Percentiles rank a stretch among this genome's conserved stretches.
These are phyloP conservation scores for Neonectria magnoliae DNA, from an alignment of 2,329 filamentous ascomycete species.

Conservation along the genomic window DNA sequence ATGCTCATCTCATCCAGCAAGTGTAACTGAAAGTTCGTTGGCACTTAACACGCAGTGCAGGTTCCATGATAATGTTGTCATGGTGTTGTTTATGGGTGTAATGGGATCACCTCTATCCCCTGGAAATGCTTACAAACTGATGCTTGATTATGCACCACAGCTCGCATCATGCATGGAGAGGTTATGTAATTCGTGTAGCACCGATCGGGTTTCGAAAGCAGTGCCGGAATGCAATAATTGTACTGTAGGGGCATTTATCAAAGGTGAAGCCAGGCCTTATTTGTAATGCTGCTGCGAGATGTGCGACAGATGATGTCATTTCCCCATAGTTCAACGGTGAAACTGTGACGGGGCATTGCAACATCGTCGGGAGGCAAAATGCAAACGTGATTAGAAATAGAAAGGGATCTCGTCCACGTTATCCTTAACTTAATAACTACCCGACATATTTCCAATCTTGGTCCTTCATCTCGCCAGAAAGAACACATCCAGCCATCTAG, in stretches of 20 bases:
- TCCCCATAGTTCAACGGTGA: neutral
- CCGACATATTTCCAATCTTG: neutral
- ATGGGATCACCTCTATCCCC: neutral
- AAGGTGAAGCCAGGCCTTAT: neutral
- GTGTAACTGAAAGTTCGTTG: neutral
- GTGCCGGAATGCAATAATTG: neutral
- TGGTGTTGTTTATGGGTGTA: too few species aligned
- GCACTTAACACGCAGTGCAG: neutral
- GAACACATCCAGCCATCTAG: neutral
- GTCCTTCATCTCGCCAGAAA: neutral
- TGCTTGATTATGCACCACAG: neutral
- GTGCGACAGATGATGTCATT: conserved; percentile 3
- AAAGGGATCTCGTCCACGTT: too few species aligned
- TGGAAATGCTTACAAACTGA: neutral
- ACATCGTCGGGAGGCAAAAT: neutral
- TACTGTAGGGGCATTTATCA: too few species aligned
- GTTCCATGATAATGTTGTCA: neutral
- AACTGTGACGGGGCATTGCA: neutral
- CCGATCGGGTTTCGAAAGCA: neutral
- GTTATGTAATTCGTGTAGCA: neutral
- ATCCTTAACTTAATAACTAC: too few species aligned
- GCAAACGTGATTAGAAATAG: neutral
- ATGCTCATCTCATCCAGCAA: neutral
- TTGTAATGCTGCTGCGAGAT: neutral
- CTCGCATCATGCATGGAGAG: neutral